A percentile compares a stretch with the other conserved stretches of the same genome.
Evolutionary conservation across 2,329 filamentous ascomycete genomes (phyloP).

Genomic region (Dichotomopilus funicola): DNA sequence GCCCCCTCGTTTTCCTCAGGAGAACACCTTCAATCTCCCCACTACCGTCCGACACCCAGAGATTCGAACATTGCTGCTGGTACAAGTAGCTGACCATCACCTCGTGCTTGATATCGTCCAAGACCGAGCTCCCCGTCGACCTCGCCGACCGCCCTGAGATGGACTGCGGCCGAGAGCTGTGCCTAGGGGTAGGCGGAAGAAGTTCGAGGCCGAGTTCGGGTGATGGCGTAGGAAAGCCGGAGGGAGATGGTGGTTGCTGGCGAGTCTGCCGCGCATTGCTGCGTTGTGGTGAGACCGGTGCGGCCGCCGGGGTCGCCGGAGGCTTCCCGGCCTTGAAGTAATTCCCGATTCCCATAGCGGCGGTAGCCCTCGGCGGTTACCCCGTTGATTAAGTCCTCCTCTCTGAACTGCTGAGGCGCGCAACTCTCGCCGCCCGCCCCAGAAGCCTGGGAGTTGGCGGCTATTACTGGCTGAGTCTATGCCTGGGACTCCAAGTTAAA

Average conservation of each 20-base stretch:
- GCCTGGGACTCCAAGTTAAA: neutral
- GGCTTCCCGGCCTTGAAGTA: slow-evolving; percentile 56
- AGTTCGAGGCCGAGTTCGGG: slow-evolving; percentile 38
- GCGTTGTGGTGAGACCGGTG: slow-evolving; percentile 4
- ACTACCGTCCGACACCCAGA: slow-evolving; percentile 66
- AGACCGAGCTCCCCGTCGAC: slow-evolving; percentile 45
- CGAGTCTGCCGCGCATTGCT: slow-evolving; percentile 11
- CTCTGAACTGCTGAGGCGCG: too few relatives aligned
- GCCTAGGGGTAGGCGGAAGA: slow-evolving; percentile 42
- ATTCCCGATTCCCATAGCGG: slow-evolving; percentile 52
- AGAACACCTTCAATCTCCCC: slow-evolving; percentile 67
- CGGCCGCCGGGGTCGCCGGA: slow-evolving; percentile 13
- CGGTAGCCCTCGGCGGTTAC: slow-evolving; percentile 1
- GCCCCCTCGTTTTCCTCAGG: slow-evolving; percentile 58
- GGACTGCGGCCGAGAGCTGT: slow-evolving; percentile 47
- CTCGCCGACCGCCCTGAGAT: slow-evolving; percentile 42
- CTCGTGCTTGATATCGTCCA: slow-evolving; percentile 72
- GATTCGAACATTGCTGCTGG: slow-evolving; percentile 67
- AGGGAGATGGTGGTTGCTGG: slow-evolving; percentile 21
- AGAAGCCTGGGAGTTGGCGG: too few relatives aligned
- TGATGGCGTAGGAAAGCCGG: slow-evolving; percentile 33
- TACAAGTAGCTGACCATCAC: slow-evolving; percentile 80
- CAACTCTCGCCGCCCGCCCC: too few relatives aligned
- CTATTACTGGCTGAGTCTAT: neutral
- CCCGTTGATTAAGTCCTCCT: slow-evolving; percentile 1